phyloP scores from a whole-genome alignment of 306 rosid species.

The Crotalaria pallida region DNA sequence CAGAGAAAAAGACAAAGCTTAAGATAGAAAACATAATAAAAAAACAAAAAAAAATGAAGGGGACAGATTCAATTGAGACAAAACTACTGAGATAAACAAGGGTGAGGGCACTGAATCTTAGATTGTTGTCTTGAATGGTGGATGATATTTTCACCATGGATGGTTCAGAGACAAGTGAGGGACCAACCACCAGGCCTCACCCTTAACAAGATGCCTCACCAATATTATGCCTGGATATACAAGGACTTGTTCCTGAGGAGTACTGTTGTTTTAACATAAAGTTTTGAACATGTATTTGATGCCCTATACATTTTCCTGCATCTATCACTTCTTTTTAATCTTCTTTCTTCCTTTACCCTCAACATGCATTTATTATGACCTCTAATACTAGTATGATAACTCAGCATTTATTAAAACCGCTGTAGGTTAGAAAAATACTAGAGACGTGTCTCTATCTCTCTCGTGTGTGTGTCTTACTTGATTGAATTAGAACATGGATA shows the following conservation, averaged over 20 bases:
- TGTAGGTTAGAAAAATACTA: too few species aligned
- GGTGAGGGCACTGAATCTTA: constrained; percentile 2
- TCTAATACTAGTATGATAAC: not conserved
- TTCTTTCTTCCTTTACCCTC: not conserved
- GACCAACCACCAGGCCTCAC: not conserved
- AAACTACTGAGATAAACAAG: not conserved
- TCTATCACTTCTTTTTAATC: too few species aligned
- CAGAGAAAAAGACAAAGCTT: not conserved
- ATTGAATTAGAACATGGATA: too few species aligned
- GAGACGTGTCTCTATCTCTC: not conserved
- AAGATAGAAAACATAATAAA: not conserved
- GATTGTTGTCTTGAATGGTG: not conserved
- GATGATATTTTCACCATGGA: not conserved
- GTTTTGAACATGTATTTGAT: too few species aligned
- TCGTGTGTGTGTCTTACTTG: too few species aligned
- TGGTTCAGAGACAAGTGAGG: not conserved
- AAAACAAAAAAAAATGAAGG: not conserved
- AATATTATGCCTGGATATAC: not conserved
- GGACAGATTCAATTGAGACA: constrained; percentile 5
- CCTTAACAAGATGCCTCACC: constrained; percentile 1
- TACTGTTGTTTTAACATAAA: not conserved
- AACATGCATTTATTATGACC: not conserved
- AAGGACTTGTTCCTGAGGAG: not conserved
- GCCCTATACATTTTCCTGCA: too few species aligned
- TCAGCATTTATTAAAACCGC: not conserved